Evolutionary conservation across 129 eudicot species (phyloP), one percentile per base, ranked within the genome.

Genomic region (Solidago caesia): DNA sequence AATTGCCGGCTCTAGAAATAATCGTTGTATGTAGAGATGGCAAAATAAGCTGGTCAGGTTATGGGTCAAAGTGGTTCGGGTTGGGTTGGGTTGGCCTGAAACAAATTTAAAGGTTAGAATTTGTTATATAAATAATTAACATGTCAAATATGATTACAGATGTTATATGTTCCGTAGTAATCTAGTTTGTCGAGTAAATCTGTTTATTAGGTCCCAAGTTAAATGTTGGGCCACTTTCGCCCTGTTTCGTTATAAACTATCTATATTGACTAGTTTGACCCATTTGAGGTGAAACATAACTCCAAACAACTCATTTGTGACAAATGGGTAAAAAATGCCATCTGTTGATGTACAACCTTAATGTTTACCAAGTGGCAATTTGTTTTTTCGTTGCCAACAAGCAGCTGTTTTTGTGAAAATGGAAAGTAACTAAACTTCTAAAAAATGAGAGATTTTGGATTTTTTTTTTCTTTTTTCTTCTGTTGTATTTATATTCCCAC

Each of bases 21-120:
- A 27, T 63, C 25, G 2, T 12, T 53, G 15, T 59, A 55, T 42
- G 65, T 71, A 8, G 74, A 70, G 48, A 29, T 51, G 62, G 63
- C 48, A 51, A 14, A 14, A 29, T 70, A 27, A 27, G 44, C 7
- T 9, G 64, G 75, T 70, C 64, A 39, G 46, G 46, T 63, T 11
- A 33, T 43, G 49, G 5, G 64, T 71, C 15, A 8, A 5, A 10
- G 9, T 33, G 39, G 39, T 4, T 21, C 4, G 14, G 2, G 13
- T 33, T 4, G 21, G 33, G 45, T 52, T 48, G 14, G 27, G 16
- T 26, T 1, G 39, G 21, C 21, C 3, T 33, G 39, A 33, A 33
- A 33, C 2, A 33, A 33, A 43, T 7, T 4, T 14, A 10, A 64
- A 5, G 9, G 5, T 9, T 5, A 29, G 7, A 9, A 10, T 7